Evolutionary conservation across 345 rosid species (phyloP), one percentile per base, ranked within the genome.

Genomic region (Melaleuca alternifolia): DNA sequence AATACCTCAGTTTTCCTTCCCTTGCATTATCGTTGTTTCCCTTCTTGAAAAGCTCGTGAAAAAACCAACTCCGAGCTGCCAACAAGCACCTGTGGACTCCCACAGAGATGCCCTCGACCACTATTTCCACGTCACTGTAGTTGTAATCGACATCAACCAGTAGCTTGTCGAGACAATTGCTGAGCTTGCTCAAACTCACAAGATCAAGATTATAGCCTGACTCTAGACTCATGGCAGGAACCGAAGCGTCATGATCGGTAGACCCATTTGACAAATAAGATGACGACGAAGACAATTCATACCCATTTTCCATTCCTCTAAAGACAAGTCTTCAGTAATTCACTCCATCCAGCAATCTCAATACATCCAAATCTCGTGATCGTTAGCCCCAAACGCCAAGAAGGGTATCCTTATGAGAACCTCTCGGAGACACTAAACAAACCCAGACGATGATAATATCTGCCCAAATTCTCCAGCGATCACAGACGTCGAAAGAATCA

Each of bases 31-130:
- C 20, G 10, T 65, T 89, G 16, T 61, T 75, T 44, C 85, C 88
- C 83, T 88, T 87, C 28, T 61, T 88, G 44, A 90, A 91, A 26
- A 91, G 81, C 56, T 88, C 88, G 33, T 87, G 90, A 57, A 93
- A 87, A 75, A 88, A 92, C 6, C 4, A 53, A 53, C 95, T 93
- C 65, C 94, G 87, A 10, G 93, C 90, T 28, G 94, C 92, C 85
- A 93, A 86, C 41, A 93, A 57, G 85, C 94, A 91, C 75, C 95
- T 83, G 76, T 93, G 91, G 44, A 92, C 92, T 50, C 91, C 89
- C 37, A 92, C 91, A 0, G 88, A 28, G 41, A 51, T 82, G 26
- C 85, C 92, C 52, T 90, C 92, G 30, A 91, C 92, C 23, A 85
- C 91, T 37, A 92, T 89, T 82, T 89, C 91, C 23, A 90, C 91